phyloP scores from a whole-genome alignment of 306 rosid species.

The Luffa acutangula region DNA sequence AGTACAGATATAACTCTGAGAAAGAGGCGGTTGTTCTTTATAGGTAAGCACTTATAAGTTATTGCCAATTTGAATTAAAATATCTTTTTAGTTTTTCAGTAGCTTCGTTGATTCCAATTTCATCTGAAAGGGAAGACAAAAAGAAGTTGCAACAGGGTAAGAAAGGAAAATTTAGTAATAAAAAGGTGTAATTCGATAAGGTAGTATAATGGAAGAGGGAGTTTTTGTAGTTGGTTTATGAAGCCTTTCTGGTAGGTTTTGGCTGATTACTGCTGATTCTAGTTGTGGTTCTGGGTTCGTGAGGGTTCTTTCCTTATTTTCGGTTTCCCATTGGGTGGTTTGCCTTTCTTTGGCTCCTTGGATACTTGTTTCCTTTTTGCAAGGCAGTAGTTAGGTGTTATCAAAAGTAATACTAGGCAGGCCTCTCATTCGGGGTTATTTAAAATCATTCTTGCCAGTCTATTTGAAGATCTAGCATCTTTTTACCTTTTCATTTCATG shows the following conservation, averaged over 20 bases:
- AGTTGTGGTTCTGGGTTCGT: background rate
- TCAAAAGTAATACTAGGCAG: background rate
- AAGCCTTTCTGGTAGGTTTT: background rate
- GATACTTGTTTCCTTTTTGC: background rate
- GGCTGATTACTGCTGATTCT: background rate
- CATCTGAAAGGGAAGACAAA: background rate
- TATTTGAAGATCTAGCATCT: background rate
- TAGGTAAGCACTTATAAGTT: constrained; percentile 34
- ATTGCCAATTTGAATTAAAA: background rate
- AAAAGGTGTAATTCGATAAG: background rate
- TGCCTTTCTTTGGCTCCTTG: background rate
- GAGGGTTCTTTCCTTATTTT: background rate
- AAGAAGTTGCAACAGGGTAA: background rate
- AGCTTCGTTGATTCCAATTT: background rate
- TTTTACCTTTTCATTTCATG: background rate
- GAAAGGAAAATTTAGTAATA: background rate
- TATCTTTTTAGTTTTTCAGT: background rate
- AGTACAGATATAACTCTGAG: constrained; percentile 54
- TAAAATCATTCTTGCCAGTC: background rate
- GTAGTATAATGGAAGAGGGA: background rate
- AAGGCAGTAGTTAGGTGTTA: background rate
- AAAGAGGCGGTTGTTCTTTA: constrained; percentile 67
- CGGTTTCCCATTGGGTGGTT: background rate
- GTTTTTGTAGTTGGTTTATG: background rate
- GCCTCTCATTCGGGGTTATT: background rate